Evolutionary conservation across 2,329 filamentous ascomycete species (phyloP).

Genomic region (Ceratocystis harringtonii): DNA sequence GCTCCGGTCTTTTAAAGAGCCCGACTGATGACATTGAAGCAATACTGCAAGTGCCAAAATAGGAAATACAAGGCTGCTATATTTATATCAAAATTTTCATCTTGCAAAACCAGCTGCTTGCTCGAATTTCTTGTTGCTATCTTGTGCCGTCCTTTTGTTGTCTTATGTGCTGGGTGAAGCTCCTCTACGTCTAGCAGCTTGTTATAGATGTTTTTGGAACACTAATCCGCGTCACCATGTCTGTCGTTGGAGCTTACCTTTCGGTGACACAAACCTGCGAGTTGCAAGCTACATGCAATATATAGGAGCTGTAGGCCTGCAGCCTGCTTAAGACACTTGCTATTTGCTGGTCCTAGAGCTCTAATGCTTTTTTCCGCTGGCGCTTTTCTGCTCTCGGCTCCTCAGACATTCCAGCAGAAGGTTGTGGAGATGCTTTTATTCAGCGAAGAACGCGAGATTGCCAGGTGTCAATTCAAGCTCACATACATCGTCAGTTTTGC

Average conservation of each 20-base stretch:
- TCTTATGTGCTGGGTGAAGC: no score
- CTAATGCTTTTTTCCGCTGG: neutral
- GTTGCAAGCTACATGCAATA: neutral
- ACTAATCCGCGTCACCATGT: neutral
- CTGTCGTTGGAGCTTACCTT: neutral
- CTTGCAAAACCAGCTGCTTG: no score
- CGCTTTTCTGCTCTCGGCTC: neutral
- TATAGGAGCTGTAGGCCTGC: neutral
- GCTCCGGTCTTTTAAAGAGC: no score
- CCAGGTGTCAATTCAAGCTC: neutral
- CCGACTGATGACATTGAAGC: no score
- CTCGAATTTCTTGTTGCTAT: no score
- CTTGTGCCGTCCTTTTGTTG: no score
- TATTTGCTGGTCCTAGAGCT: neutral
- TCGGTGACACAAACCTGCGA: neutral
- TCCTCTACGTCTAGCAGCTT: no score
- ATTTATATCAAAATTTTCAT: no score
- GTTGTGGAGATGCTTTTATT: neutral
- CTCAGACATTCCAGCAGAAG: neutral
- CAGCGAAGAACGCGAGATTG: neutral
- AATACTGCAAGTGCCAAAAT: no score
- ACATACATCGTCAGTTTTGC: neutral
- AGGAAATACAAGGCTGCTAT: no score
- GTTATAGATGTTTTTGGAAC: neutral
- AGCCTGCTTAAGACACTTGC: neutral